phyloP scores from a whole-genome alignment of 2,329 filamentous ascomycete genomes.

The Sphaerulina vaccinii region DNA sequence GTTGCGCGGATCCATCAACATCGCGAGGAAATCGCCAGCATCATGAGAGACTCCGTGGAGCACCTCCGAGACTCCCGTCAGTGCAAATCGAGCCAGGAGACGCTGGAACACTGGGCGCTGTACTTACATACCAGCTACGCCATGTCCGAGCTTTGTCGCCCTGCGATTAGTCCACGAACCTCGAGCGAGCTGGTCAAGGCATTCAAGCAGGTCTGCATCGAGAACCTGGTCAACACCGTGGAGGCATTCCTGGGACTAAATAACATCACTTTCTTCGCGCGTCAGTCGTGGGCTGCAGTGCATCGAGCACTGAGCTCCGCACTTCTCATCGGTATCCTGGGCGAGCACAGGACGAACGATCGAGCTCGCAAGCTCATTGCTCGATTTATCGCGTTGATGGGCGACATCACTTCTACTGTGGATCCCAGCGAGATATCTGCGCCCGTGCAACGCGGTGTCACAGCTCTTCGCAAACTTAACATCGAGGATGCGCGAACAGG shows the following conservation, averaged over 20 bases:
- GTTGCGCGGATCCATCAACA: slow-evolving; percentile 55
- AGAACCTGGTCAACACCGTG: slow-evolving; percentile 56
- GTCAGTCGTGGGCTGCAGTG: slow-evolving; percentile 39
- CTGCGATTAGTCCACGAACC: slow-evolving; percentile 55
- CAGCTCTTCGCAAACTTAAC: slow-evolving; percentile 46
- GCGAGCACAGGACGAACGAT: slow-evolving; percentile 50
- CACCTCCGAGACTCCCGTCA: slow-evolving; percentile 56
- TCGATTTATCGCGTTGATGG: slow-evolving; percentile 48
- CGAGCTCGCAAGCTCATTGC: slow-evolving; percentile 46
- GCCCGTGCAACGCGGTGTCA: slow-evolving; percentile 49
- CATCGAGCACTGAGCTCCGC: slow-evolving; percentile 44
- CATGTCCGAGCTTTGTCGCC: slow-evolving; percentile 61
- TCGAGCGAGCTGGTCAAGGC: slow-evolving; percentile 47
- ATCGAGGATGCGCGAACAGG: slow-evolving; percentile 23
- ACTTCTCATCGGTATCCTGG: slow-evolving; percentile 40
- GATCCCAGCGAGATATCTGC: slow-evolving; percentile 50
- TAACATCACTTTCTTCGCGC: slow-evolving; percentile 46
- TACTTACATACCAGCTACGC: slow-evolving; percentile 64
- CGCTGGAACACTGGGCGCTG: slow-evolving; percentile 59
- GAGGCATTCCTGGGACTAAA: slow-evolving; percentile 61
- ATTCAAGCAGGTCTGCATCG: slow-evolving; percentile 56
- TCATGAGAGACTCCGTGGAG: slow-evolving; percentile 58
- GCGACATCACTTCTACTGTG: slow-evolving; percentile 48
- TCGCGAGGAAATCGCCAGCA: slow-evolving; percentile 56
- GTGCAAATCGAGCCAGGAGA: slow-evolving; percentile 51